Base-by-base conservation (phyloP, 1,284 basidiomycete species). In the Cutaneotrichosporon cavernicola region DNA sequence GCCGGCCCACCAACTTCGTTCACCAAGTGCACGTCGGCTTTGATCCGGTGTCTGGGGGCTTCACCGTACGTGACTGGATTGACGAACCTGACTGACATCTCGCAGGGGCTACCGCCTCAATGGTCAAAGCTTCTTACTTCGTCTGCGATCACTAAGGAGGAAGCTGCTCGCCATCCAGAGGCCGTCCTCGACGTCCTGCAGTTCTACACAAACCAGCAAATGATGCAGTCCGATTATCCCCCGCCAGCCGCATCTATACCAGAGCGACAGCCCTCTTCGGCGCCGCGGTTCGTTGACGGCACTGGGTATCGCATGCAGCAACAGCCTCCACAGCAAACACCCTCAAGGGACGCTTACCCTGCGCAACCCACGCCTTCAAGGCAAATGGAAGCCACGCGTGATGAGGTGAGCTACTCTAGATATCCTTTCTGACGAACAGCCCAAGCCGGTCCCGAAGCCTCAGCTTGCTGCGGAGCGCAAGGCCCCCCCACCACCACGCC, bases 21-120 rank as follows among this genome's bases (percentile, higher is more conserved):
- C 96, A 98, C 82, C 92, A 97, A 78, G 93, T 98, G 3, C 96
- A 99, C 79, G 96, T 99, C 66, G 95, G 95, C 7, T 98, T 97
- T 73, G 96, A 99, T 80, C 92, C 94, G 0, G 85, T 92, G 55
- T 90, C 90, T 46, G 95, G 96, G 16, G 92, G 89, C 8, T 97
- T 97, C 79, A 97, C 93, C 7, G 91, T 91, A 74, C 71, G 87
- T 75, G 31, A 16, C 26, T 18, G 66, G 31, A 43, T 32, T n/a
- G n/a, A 9, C 21, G 11, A 7, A 5, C 57, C 5, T 22, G 13
- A 38, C 32, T 58, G 10, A 46, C 11, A 21, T 32, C 11, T 18
- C 16, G 8, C 2, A 92, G 90, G 96, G 96, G 61, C 86, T 99
- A 74, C 96, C 96, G 3, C 93, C 97, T 61, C 92, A 96, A 83